Conservation (phyloP, 768 basidiomycete genomes). For the Mycena indigotica region DNA sequence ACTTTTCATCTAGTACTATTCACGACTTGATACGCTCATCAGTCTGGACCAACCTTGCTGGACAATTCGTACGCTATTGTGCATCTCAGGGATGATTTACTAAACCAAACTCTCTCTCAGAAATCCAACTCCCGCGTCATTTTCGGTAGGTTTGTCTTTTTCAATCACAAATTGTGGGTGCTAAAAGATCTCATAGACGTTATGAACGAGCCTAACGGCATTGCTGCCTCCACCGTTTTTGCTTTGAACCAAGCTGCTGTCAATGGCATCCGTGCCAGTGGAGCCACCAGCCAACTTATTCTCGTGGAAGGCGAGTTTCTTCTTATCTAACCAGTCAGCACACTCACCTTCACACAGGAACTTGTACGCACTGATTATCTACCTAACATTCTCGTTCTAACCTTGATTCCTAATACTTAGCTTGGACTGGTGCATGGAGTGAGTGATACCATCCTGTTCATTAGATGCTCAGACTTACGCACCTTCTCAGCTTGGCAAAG, state of each 20-base stretch:
- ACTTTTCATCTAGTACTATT: neutral
- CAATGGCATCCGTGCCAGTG: slow-evolving; percentile 62
- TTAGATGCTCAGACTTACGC: slow-evolving; percentile 1
- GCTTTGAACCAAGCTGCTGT: slow-evolving; percentile 63
- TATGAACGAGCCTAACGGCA: slow-evolving; percentile 69
- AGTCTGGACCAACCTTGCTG: slow-evolving; percentile 63
- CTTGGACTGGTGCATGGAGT: slow-evolving; percentile 66
- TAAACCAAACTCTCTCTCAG: slow-evolving; percentile 22
- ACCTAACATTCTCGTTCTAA: neutral
- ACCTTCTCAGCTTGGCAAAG: slow-evolving; percentile 48
- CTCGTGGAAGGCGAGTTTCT: slow-evolving; percentile 42
- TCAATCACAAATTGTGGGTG: neutral
- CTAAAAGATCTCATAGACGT: slow-evolving; percentile 35
- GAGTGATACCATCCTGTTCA: slow-evolving; percentile 13
- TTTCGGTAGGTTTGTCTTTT: slow-evolving; percentile 42
- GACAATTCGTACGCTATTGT: slow-evolving; percentile 48
- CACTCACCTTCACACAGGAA: slow-evolving; percentile 13
- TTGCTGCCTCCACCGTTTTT: slow-evolving; percentile 54
- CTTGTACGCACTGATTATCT: slow-evolving; percentile 15
- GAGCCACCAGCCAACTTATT: slow-evolving; percentile 60
- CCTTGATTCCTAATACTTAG: slow-evolving; percentile 28
- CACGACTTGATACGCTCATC: neutral
- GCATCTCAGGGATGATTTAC: too few relatives aligned
- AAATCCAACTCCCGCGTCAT: slow-evolving; percentile 55
- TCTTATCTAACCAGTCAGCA: neutral